Percentiles rank a stretch among this genome's conserved stretches.
Evolutionary conservation across 2,329 filamentous ascomycete species (phyloP).

Genomic region (Cladophialophora carrionii): DNA sequence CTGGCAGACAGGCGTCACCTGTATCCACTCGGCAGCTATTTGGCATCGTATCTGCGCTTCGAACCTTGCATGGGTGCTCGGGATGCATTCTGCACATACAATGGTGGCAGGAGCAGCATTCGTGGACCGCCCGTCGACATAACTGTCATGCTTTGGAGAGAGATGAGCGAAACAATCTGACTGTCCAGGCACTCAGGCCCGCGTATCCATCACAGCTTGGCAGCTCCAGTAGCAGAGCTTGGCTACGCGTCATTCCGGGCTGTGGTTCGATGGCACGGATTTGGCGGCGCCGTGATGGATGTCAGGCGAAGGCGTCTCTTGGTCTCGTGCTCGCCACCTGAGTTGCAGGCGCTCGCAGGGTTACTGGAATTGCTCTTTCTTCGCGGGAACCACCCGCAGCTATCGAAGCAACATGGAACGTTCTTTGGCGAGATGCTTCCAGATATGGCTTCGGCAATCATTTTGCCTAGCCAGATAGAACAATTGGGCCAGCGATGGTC

Average conservation of each 20-base stretch:
- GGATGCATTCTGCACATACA: not conserved
- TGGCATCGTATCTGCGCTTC: not conserved
- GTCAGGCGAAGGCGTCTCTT: not conserved
- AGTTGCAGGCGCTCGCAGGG: not conserved
- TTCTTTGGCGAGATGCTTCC: not conserved
- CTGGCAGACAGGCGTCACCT: constrained; percentile 1
- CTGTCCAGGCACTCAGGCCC: not conserved
- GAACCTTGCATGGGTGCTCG: not conserved
- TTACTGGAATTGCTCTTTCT: not conserved
- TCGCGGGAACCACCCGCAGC: not conserved
- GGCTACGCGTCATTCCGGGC: constrained; percentile 26
- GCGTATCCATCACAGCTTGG: not conserved
- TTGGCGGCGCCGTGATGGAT: constrained; percentile 5
- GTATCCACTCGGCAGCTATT: not conserved
- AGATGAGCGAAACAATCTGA: not conserved
- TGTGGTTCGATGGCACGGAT: constrained; percentile 8
- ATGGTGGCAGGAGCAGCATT: not conserved
- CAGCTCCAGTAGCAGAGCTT: constrained; percentile 6
- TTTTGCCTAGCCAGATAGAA: not conserved
- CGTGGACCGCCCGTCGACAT: not conserved
- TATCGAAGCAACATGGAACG: constrained; percentile 1
- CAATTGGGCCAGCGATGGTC: not conserved
- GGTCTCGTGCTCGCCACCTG: not conserved
- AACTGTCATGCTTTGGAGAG: not conserved
- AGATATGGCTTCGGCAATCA: not conserved